These are phyloP conservation scores for Pichia sp. DNA, from an alignment of 1,139 yeast species.

Conservation along the genomic window DNA sequence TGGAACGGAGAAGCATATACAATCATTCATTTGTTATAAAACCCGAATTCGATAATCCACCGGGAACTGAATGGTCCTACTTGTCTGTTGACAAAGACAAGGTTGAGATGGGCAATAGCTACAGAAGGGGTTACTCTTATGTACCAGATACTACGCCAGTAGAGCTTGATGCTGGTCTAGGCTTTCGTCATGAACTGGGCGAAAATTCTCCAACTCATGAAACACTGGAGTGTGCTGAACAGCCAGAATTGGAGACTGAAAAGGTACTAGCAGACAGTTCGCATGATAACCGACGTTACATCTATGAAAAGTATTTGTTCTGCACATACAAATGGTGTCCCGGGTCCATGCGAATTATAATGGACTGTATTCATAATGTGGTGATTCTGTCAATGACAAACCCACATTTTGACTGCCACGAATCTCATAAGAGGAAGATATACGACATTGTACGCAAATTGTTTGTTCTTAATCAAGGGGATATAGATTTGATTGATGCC, in stretches of 20 bases:
- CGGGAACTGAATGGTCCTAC: slow-evolving; percentile 12
- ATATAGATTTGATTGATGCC: slow-evolving; percentile 13
- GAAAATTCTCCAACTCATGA: too few relatives aligned
- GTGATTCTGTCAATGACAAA: slow-evolving; percentile 9
- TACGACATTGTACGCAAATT: slow-evolving; percentile 17
- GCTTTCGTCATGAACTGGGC: neutral
- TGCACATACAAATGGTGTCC: slow-evolving; percentile 15
- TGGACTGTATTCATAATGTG: slow-evolving; percentile 16
- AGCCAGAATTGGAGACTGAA: neutral
- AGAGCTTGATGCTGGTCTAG: neutral
- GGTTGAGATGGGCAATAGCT: neutral
- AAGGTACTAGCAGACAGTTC: neutral
- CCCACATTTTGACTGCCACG: slow-evolving; percentile 16
- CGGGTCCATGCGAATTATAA: slow-evolving; percentile 10
- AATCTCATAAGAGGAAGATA: slow-evolving; percentile 14
- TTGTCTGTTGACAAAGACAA: slow-evolving; percentile 7
- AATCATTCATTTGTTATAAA: slow-evolving; percentile 5
- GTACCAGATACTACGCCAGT: neutral
- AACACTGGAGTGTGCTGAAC: neutral
- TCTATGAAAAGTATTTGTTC: slow-evolving; percentile 12
- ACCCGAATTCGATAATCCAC: neutral
- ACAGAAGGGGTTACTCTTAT: neutral
- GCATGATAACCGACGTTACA: slow-evolving; percentile 1
- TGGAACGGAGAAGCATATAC: slow-evolving; percentile 3
- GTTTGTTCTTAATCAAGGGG: slow-evolving; percentile 12